Percentiles rank a stretch among this genome's conserved stretches.
Conservation (phyloP, 1,284 basidiomycete species). For the Ceratobasidium sp. region DNA sequence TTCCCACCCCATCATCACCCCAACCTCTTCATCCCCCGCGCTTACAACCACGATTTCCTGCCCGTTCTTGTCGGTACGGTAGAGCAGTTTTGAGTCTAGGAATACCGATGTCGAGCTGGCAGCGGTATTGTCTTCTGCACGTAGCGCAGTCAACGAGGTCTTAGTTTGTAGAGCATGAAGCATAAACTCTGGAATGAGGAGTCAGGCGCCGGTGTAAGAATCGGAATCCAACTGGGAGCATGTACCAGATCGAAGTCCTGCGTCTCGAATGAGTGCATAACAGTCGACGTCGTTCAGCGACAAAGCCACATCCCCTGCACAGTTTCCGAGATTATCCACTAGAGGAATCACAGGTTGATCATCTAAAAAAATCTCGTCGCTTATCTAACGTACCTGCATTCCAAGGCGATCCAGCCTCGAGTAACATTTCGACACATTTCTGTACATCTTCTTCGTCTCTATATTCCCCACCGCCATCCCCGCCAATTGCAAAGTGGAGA, state of each 20-base stretch:
- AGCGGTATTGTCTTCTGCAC: conserved; percentile 72
- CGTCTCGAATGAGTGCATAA: conserved; percentile 84
- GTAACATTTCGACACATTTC: conserved; percentile 67
- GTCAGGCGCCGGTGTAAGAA: no score
- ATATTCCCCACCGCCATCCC: conserved; percentile 69
- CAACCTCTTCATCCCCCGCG: conserved; percentile 78
- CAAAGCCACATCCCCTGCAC: conserved; percentile 88
- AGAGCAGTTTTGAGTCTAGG: conserved; percentile 78
- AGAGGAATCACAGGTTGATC: background rate
- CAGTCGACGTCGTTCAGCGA: conserved; percentile 82
- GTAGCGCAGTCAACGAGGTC: conserved; percentile 67
- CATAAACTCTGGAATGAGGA: conserved; percentile 52
- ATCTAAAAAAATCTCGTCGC: conserved; percentile 14
- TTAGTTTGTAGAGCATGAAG: conserved; percentile 56
- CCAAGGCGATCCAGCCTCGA: conserved; percentile 92
- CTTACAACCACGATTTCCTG: conserved; percentile 85
- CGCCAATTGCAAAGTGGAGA: conserved; percentile 89
- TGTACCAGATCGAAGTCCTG: conserved; percentile 86
- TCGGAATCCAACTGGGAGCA: no score
- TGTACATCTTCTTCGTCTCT: conserved; percentile 22
- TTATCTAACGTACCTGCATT: conserved; percentile 74
- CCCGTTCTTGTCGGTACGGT: conserved; percentile 77
- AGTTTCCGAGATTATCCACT: conserved; percentile 84
- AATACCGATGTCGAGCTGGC: conserved; percentile 82
- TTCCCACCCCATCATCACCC: conserved; percentile 99